phyloP scores from a whole-genome alignment of 2,329 filamentous ascomycete species.

The Colletotrichum cereale region DNA sequence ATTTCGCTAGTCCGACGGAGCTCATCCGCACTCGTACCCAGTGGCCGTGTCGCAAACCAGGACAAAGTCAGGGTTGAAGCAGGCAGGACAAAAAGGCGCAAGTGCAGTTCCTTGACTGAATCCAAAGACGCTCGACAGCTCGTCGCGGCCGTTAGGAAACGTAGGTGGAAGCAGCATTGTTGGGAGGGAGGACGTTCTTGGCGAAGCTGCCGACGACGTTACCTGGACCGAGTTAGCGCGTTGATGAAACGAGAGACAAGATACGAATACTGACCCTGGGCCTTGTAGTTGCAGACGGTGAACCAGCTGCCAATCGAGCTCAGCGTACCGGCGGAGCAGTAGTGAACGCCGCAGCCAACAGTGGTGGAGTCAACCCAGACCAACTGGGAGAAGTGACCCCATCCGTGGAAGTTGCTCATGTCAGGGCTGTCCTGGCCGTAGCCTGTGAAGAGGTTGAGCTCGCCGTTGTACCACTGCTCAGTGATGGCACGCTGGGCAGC shows the following conservation, averaged over 20 bases:
- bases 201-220: conserved; percentile 66
- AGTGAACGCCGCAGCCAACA: conserved; percentile 74
- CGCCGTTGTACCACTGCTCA: conserved; percentile 90
- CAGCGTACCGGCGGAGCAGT: conserved; percentile 69
- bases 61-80: conserved; percentile 28
- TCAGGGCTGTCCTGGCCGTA: conserved; percentile 73
- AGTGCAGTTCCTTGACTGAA: conserved; percentile 19
- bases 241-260: neutral
- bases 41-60: conserved; percentile 33
- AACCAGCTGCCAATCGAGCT: conserved; percentile 70
- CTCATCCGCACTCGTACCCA: conserved; percentile 31
- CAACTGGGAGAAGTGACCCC: conserved; percentile 67
- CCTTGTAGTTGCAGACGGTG: conserved; percentile 90
- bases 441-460: conserved; percentile 67
- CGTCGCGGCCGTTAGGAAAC: conserved; percentile 33
- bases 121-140: conserved; percentile 10
- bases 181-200: conserved; percentile 61
- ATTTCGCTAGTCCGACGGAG: conserved; percentile 24
- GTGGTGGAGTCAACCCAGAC: conserved; percentile 55
- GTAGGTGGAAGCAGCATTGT: conserved; percentile 49
- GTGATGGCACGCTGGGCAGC: conserved; percentile 78
- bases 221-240: conserved; percentile 52
- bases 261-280: conserved; percentile 70
- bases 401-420: conserved; percentile 72
- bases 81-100: conserved; percentile 29